A percentile compares a stretch with the other conserved stretches of the same genome.
Evolutionary conservation across 2,329 filamentous ascomycete genomes (phyloP).

Genomic region (Aspergillus fructus): DNA sequence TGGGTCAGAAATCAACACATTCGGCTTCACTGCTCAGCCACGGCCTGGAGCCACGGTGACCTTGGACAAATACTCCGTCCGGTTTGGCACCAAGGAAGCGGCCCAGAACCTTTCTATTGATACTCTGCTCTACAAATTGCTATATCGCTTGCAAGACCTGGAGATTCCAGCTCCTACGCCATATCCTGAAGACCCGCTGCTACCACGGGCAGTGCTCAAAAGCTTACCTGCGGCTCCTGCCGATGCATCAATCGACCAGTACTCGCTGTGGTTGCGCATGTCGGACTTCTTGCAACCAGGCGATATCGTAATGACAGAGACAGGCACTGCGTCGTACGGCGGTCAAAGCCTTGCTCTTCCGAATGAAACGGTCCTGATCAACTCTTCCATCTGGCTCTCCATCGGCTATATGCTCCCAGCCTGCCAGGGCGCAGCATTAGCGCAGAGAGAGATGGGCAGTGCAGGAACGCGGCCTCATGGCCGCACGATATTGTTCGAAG

Average conservation of each 20-base stretch:
- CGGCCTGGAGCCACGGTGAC: background rate
- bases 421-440: too few relatives aligned
- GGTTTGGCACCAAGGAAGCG: too few relatives aligned
- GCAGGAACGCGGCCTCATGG: too few relatives aligned
- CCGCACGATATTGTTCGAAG: background rate
- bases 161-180: background rate
- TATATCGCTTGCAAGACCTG: background rate
- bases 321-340: slow-evolving; percentile 13
- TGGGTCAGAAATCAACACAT: too few relatives aligned
- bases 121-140: too few relatives aligned
- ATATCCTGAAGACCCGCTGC: background rate
- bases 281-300: background rate
- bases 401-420: slow-evolving; percentile 14
- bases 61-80: background rate
- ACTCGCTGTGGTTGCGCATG: background rate
- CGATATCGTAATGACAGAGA: slow-evolving; percentile 9
- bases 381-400: slow-evolving; percentile 8
- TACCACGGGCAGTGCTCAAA: background rate
- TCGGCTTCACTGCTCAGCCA: background rate
- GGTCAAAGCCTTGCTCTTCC: background rate
- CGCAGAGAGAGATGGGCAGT: too few relatives aligned
- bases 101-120: too few relatives aligned
- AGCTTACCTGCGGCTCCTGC: background rate
- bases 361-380: background rate
- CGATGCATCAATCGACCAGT: background rate